Conservation (phyloP, 768 basidiomycete genomes). For the Tylopilus sp. region DNA sequence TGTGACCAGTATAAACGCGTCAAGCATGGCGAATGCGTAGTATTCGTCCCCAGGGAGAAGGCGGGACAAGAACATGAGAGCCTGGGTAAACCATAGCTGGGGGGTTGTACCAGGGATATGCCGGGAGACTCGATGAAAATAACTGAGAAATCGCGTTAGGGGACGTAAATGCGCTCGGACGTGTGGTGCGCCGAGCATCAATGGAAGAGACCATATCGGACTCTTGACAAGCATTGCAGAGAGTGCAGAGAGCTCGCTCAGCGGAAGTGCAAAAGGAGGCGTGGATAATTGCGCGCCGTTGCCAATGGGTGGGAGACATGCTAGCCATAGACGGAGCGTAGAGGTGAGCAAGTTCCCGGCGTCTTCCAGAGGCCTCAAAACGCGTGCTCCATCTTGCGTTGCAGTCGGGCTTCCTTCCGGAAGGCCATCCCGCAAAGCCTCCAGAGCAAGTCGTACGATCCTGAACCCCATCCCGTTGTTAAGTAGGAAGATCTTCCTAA, state of each 20-base stretch:
- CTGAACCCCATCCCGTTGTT: slow-evolving; percentile 31
- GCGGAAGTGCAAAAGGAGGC: slow-evolving; percentile 64
- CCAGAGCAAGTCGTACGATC: slow-evolving; percentile 37
- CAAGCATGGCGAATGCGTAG: slow-evolving; percentile 41
- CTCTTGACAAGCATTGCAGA: slow-evolving; percentile 49
- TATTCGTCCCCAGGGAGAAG: slow-evolving; percentile 78
- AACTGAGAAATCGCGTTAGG: slow-evolving; percentile 49
- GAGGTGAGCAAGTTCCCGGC: slow-evolving; percentile 40
- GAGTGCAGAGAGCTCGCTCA: slow-evolving; percentile 50
- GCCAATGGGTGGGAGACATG: slow-evolving; percentile 47
- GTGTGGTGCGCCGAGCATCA: neutral
- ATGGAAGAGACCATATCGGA: slow-evolving; percentile 44
- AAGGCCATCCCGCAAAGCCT: slow-evolving; percentile 33
- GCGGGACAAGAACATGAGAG: slow-evolving; percentile 50
- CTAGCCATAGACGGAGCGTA: slow-evolving; percentile 60
- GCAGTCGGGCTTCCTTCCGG: neutral
- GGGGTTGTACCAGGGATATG: slow-evolving; percentile 51
- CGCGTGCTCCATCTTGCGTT: slow-evolving; percentile 5
- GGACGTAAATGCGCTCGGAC: slow-evolving; percentile 36
- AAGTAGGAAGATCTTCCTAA: slow-evolving; percentile 39
- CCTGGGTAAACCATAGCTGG: slow-evolving; percentile 66
- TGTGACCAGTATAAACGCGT: slow-evolving; percentile 13
- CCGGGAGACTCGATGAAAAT: slow-evolving; percentile 58
- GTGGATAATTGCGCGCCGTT: slow-evolving; percentile 36
- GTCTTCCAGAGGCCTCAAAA: slow-evolving; percentile 30